phyloP scores from a whole-genome alignment of 768 basidiomycete species.

The Rubroboletus satanas region DNA sequence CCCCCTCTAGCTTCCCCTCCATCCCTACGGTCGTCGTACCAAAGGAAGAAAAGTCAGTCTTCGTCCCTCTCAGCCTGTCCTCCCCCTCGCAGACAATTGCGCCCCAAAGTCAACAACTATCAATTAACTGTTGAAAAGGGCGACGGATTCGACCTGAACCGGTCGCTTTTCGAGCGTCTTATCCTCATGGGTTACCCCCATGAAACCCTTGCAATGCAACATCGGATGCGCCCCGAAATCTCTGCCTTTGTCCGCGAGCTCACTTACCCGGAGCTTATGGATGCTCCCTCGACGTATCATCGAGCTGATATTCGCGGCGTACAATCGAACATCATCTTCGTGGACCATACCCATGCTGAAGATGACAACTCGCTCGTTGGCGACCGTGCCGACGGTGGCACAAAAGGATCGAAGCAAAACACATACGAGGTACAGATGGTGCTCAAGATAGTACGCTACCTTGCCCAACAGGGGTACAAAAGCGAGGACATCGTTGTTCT shows the following conservation, averaged over 20 bases:
- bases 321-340: constrained; percentile 56
- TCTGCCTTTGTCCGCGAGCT: constrained; percentile 56
- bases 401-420: constrained; percentile 58
- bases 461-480: constrained; percentile 64
- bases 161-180: constrained; percentile 48
- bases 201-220: constrained; percentile 50
- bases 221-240: constrained; percentile 74
- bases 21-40: no score
- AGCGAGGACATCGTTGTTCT: constrained; percentile 60
- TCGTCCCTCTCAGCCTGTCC: no score
- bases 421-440: constrained; percentile 58
- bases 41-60: no score
- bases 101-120: constrained; percentile 70
- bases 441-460: constrained; percentile 59
- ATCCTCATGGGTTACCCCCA: constrained; percentile 63
- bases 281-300: constrained; percentile 45
- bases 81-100: constrained; percentile 48
- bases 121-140: constrained; percentile 62
- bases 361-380: constrained; percentile 39
- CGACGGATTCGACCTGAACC: constrained; percentile 62
- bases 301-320: constrained; percentile 54
- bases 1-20: no score
- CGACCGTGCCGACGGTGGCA: constrained; percentile 43
- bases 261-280: constrained; percentile 64
- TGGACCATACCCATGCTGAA: constrained; percentile 55